Percentiles rank a stretch among this genome's conserved stretches.
These are phyloP conservation scores for Abrus pulchellus DNA, from an alignment of 306 rosid species.

Conservation along the genomic window DNA sequence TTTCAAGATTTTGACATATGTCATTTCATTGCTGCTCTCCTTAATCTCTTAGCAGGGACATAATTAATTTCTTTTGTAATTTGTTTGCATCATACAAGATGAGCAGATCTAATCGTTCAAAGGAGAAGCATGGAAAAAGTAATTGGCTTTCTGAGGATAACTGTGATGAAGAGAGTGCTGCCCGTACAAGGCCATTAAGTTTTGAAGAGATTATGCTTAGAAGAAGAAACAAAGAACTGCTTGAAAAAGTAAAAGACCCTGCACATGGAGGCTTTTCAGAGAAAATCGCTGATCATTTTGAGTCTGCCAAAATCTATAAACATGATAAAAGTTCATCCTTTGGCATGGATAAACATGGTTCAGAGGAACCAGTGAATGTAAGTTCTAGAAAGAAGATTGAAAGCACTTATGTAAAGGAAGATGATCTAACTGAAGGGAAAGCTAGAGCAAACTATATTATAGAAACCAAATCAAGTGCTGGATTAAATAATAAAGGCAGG, in stretches of 20 bases:
- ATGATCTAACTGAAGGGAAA: conserved; percentile 52
- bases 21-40: conserved; percentile 35
- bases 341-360: conserved; percentile 50
- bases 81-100: conserved; percentile 58
- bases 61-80: conserved; percentile 36
- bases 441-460: conserved; percentile 49
- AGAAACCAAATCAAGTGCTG: conserved; percentile 53
- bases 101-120: conserved; percentile 60
- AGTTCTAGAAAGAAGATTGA: conserved; percentile 65
- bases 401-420: conserved; percentile 54
- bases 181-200: conserved; percentile 92
- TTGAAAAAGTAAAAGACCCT: conserved; percentile 59
- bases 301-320: conserved; percentile 50
- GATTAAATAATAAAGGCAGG: conserved; percentile 46
- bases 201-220: conserved; percentile 82
- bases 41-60: conserved; percentile 29
- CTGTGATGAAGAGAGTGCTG: conserved; percentile 75
- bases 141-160: conserved; percentile 49
- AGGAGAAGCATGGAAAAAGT: conserved; percentile 57
- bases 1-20: conserved; percentile 33
- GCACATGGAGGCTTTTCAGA: conserved; percentile 50
- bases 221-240: conserved; percentile 66
- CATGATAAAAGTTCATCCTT: conserved; percentile 48
- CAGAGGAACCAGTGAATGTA: conserved; percentile 54
- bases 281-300: conserved; percentile 55